These are phyloP conservation scores for Jacaranda copaia DNA, from an alignment of 257 asterid genomes.

Conservation along the genomic window DNA sequence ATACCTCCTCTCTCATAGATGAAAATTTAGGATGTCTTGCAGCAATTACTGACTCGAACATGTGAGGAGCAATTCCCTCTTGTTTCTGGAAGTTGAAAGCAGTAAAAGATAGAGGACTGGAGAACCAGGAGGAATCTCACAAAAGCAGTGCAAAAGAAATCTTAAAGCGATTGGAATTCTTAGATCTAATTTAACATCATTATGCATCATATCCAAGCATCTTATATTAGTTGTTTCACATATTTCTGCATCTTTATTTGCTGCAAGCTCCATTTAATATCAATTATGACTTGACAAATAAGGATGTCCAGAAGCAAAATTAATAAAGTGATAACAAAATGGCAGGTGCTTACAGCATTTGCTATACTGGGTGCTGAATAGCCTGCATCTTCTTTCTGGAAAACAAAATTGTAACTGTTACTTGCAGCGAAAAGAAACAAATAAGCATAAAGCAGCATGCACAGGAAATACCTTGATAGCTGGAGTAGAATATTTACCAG, in stretches of 20 bases:
- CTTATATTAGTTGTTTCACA: too few relatives aligned
- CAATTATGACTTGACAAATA: constrained; percentile 7
- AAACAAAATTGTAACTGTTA: not conserved
- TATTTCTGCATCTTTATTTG: constrained; percentile 14
- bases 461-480: constrained; percentile 59
- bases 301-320: constrained; percentile 3
- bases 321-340: not conserved
- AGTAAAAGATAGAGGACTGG: constrained; percentile 28
- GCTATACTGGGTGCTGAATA: constrained; percentile 46
- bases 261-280: constrained; percentile 5
- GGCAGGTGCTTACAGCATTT: constrained; percentile 49
- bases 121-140: constrained; percentile 30
- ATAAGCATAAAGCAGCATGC: constrained; percentile 29
- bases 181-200: constrained; percentile 10
- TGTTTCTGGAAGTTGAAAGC: constrained; percentile 70
- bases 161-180: constrained; percentile 17
- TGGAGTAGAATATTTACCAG: constrained; percentile 89
- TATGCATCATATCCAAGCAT: not conserved
- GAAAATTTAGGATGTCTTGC: constrained; percentile 98
- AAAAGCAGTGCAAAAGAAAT: constrained; percentile 5
- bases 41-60: constrained; percentile 96
- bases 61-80: constrained; percentile 92
- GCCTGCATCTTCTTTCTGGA: constrained; percentile 53
- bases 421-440: not conserved
- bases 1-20: constrained; percentile 94